phyloP scores from a whole-genome alignment of 2,329 filamentous ascomycete genomes.

The Ophiostoma australiae region DNA sequence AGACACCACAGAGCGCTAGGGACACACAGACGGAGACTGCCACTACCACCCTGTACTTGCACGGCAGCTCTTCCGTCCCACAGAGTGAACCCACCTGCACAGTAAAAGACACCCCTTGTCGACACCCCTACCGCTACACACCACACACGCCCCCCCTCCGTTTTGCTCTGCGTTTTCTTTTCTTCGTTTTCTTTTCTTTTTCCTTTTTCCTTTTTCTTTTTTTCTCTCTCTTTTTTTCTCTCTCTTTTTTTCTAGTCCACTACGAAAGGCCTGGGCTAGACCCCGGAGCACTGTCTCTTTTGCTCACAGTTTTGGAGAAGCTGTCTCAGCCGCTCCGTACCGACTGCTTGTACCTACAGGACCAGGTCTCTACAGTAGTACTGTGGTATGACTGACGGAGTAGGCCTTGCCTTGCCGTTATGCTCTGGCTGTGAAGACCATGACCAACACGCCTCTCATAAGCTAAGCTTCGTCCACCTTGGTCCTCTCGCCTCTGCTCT shows the following conservation, averaged over 20 bases:
- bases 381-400: too few species aligned
- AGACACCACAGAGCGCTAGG: too few species aligned
- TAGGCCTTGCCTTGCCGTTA: not conserved
- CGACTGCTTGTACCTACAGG: constrained; percentile 1
- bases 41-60: too few species aligned
- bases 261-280: constrained; percentile 6
- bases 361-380: too few species aligned
- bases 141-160: not conserved
- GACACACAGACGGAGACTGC: too few species aligned
- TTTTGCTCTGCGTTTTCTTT: not conserved
- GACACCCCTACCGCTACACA: not conserved
- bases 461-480: constrained; percentile 23
- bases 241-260: not conserved
- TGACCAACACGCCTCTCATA: constrained; percentile 21
- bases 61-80: not conserved
- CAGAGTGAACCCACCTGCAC: too few species aligned
- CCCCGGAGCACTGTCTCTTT: constrained; percentile 2
- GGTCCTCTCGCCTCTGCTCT: constrained; percentile 2
- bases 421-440: not conserved
- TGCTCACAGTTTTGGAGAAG: not conserved
- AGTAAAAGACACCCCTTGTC: not conserved
- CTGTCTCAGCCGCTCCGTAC: constrained; percentile 23
- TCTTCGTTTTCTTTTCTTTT: not conserved
- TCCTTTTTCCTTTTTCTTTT: not conserved
- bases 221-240: constrained; percentile 10